Conservation (phyloP, 2,329 filamentous ascomycete genomes). For the Monilinia fructigena region DNA sequence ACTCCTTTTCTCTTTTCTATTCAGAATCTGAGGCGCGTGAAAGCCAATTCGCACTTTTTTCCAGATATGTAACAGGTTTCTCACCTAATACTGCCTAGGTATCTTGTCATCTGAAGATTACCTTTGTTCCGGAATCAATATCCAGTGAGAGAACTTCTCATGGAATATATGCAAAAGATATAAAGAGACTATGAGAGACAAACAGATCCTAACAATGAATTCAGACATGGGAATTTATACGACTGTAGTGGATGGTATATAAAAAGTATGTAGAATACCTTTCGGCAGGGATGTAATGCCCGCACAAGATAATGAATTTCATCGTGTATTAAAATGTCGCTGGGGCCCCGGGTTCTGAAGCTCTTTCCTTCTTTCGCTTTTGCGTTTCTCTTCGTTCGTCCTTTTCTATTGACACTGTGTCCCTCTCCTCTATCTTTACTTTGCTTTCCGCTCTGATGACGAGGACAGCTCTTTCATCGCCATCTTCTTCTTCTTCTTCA, state of each 20-base stretch:
- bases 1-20: too few species aligned
- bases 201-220: not conserved
- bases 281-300: not conserved
- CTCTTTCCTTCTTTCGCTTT: not conserved
- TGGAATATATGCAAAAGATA: not conserved
- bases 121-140: too few species aligned
- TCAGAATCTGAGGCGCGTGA: too few species aligned
- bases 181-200: not conserved
- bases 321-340: not conserved
- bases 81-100: too few species aligned
- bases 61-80: too few species aligned
- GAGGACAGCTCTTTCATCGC: not conserved
- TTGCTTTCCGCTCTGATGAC: too few species aligned
- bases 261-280: not conserved
- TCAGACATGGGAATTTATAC: not conserved
- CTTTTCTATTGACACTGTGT: too few species aligned
- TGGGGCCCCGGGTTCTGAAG: not conserved
- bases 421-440: not conserved
- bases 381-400: not conserved
- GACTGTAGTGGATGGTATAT: not conserved
- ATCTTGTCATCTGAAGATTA: too few species aligned
- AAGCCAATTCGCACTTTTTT: too few species aligned
- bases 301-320: not conserved
- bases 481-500: not conserved
- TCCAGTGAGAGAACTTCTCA: too few species aligned